phyloP scores from a whole-genome alignment of 2,329 filamentous ascomycete species.

The Aspergillus neotritici region DNA sequence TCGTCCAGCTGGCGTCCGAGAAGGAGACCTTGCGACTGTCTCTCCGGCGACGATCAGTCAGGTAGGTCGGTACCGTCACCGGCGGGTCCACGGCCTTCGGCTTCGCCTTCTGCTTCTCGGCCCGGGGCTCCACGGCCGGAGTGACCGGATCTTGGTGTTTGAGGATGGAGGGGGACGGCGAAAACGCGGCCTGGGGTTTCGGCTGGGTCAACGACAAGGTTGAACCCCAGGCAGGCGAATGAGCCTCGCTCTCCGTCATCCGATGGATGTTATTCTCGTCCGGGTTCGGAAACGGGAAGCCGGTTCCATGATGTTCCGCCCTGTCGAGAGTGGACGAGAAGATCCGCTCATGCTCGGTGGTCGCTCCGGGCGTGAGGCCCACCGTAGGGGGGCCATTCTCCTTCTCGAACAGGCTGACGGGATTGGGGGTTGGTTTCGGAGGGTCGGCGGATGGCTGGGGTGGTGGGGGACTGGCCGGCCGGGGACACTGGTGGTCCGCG shows the following conservation, averaged over 20 bases:
- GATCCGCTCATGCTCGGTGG: conserved; percentile 39
- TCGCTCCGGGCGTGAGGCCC: conserved; percentile 37
- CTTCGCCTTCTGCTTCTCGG: conserved; percentile 11
- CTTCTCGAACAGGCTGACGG: conserved; percentile 33
- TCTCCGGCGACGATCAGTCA: conserved; percentile 11
- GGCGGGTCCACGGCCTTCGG: conserved; percentile 7
- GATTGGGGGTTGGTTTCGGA: conserved; percentile 19
- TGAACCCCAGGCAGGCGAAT: conserved; percentile 69
- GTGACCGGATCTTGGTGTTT: conserved; percentile 52
- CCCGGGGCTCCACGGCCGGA: conserved; percentile 16
- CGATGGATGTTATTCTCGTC: conserved; percentile 43
- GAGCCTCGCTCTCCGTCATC: conserved; percentile 65
- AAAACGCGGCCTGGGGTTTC: conserved; percentile 64
- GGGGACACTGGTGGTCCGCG: conserved; percentile 37
- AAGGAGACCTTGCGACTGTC: conserved; percentile 63
- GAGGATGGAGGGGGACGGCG: conserved; percentile 70
- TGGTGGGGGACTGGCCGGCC: conserved; percentile 30
- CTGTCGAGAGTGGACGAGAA: conserved; percentile 27
- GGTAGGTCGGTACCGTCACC: conserved; percentile 8
- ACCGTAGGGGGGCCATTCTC: conserved; percentile 17
- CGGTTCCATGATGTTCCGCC: conserved; percentile 20
- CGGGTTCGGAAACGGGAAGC: conserved; percentile 26
- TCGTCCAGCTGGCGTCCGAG: conserved; percentile 71
- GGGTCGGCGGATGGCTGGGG: conserved; percentile 22
- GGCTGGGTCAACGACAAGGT: conserved; percentile 67